These are phyloP conservation scores for Coemansia sp. DNA, from an alignment of 192 early-diverging fungal species.

Conservation along the genomic window DNA sequence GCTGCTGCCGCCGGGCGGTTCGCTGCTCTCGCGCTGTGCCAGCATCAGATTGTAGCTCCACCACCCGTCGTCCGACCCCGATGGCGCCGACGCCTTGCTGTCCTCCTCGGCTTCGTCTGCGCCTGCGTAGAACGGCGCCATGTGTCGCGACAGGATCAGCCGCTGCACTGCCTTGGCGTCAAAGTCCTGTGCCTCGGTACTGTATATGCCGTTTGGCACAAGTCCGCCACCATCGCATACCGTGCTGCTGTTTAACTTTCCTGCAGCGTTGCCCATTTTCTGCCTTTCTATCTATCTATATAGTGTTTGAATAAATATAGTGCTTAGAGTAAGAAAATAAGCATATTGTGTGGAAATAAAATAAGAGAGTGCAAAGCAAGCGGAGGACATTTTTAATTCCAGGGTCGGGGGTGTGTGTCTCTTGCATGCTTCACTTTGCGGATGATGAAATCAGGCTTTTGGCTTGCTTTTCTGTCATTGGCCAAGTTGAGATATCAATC, in stretches of 20 bases:
- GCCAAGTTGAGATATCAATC: too few relatives aligned
- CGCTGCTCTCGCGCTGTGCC: conserved; percentile 36
- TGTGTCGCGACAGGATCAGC: conserved; percentile 69
- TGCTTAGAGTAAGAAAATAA: not conserved
- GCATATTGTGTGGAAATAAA: too few relatives aligned
- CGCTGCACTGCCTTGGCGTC: conserved; percentile 69
- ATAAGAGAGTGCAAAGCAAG: too few relatives aligned
- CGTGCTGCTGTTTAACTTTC: conserved; percentile 39
- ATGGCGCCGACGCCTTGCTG: not conserved
- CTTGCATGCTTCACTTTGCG: too few relatives aligned
- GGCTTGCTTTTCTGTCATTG: too few relatives aligned
- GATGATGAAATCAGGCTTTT: too few relatives aligned
- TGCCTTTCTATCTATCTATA: not conserved
- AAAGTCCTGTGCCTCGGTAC: conserved; percentile 71
- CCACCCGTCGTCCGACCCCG: conserved; percentile 40
- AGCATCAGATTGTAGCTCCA: conserved; percentile 56
- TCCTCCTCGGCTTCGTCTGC: conserved; percentile 61
- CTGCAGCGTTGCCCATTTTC: conserved; percentile 44
- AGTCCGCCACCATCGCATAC: conserved; percentile 66
- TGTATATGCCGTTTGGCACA: conserved; percentile 68
- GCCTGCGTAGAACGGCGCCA: conserved; percentile 90
- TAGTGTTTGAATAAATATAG: not conserved
- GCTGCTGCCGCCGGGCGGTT: not conserved
- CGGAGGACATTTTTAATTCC: not conserved
- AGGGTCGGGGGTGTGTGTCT: not conserved